Evolutionary conservation across 164 flowering plant species (phyloP).

Genomic region (Annona squamosa): DNA sequence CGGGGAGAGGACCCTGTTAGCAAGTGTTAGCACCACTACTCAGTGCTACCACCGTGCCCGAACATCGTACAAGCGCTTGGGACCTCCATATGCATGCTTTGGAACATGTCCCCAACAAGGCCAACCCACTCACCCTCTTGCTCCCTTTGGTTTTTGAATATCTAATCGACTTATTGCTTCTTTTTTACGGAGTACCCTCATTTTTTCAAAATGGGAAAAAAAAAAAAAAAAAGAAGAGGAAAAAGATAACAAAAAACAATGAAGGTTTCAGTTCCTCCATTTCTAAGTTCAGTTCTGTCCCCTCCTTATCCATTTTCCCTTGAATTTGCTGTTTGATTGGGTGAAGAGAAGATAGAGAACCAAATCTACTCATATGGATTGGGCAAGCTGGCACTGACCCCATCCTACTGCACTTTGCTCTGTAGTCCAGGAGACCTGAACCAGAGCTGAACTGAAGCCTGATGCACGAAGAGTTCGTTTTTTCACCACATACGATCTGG

Average conservation of each 20-base stretch:
- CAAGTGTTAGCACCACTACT: background rate
- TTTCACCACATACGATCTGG: background rate
- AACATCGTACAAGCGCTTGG: background rate
- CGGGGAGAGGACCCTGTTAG: background rate
- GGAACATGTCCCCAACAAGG: constrained; percentile 7
- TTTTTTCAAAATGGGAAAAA: too few species aligned
- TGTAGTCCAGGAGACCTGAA: constrained; percentile 72
- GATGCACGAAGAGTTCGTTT: background rate
- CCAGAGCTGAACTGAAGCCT: constrained; percentile 49
- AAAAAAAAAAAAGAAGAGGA: too few species aligned
- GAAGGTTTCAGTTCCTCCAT: background rate
- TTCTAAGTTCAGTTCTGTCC: background rate
- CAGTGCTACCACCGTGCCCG: background rate
- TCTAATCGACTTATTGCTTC: constrained; percentile 14
- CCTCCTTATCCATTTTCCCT: constrained; percentile 54
- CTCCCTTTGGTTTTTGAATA: constrained; percentile 14
- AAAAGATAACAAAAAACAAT: too few species aligned
- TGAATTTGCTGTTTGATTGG: constrained; percentile 87
- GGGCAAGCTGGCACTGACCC: constrained; percentile 91
- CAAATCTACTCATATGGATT: constrained; percentile 84
- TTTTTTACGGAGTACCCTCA: background rate
- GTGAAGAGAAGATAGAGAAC: constrained; percentile 74
- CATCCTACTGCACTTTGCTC: constrained; percentile 81
- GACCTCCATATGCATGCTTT: background rate
- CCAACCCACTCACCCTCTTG: constrained; percentile 2